Evolutionary conservation across 129 eudicot species (phyloP).

Genomic region (Centella asiatica): DNA sequence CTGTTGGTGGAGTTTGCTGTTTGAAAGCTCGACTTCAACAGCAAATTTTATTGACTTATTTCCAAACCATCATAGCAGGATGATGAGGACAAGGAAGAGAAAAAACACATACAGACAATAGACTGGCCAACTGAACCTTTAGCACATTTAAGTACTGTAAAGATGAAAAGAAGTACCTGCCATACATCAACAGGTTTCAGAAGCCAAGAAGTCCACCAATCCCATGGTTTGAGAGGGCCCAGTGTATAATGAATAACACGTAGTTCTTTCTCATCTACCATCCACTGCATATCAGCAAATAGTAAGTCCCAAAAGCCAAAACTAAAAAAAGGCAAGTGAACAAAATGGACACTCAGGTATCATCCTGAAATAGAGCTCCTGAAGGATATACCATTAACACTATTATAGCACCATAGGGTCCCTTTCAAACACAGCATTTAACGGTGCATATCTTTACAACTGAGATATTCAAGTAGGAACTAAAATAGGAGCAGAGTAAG

Average conservation of each 20-base stretch:
- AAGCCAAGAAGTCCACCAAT: conserved; percentile 99
- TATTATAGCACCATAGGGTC: too few species aligned
- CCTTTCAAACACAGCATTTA: background rate
- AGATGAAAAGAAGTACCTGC: conserved; percentile 50
- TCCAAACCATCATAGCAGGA: too few species aligned
- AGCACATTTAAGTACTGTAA: background rate
- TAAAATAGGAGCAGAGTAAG: background rate
- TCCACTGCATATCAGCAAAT: conserved; percentile 59
- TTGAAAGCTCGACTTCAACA: background rate
- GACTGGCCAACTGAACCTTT: background rate
- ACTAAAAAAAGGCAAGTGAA: background rate
- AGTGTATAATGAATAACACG: conserved; percentile 93
- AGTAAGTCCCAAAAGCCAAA: background rate
- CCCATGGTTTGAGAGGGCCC: conserved; percentile 99
- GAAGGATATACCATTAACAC: too few species aligned
- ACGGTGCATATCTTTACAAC: background rate
- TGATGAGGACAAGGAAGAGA: background rate
- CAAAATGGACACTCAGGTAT: background rate
- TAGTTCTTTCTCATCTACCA: conserved; percentile 89
- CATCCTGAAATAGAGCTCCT: too few species aligned
- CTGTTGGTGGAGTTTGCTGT: background rate
- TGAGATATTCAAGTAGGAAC: background rate
- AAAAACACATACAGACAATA: background rate
- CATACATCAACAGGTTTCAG: conserved; percentile 92
- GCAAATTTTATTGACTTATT: too few species aligned